phyloP scores from a whole-genome alignment of 2,329 filamentous ascomycete genomes.

The Calonectria fujianensis region DNA sequence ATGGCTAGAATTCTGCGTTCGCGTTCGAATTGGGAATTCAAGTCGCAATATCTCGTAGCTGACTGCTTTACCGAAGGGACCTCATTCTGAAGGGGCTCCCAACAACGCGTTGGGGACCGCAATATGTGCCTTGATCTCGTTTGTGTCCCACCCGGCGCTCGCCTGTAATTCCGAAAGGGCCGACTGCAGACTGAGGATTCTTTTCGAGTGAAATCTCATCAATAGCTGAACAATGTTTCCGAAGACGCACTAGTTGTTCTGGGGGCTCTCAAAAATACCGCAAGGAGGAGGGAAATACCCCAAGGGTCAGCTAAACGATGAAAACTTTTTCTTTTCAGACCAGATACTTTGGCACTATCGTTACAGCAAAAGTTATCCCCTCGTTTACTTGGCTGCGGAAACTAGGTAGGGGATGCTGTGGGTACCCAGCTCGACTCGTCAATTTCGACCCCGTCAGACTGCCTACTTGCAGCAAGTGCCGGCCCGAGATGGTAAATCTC shows the following conservation, averaged over 20 bases:
- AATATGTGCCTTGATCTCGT: not conserved
- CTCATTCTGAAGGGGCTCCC: not conserved
- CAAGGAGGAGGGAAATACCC: not conserved
- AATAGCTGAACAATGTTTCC: not conserved
- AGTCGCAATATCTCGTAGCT: not conserved
- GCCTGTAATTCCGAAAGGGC: not conserved
- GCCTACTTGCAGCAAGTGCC: not conserved
- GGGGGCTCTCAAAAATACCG: not conserved
- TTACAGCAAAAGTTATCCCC: not conserved
- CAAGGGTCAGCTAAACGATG: not conserved
- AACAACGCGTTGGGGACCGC: not conserved
- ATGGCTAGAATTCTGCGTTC: not conserved
- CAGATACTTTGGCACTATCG: not conserved
- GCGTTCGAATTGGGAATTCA: not conserved
- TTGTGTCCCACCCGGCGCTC: not conserved
- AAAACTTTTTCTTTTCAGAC: not conserved
- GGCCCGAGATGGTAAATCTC: not conserved
- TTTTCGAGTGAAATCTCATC: not conserved
- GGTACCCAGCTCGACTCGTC: not conserved
- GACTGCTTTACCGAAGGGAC: not conserved
- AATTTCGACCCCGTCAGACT: not conserved
- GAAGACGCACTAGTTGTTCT: not conserved
- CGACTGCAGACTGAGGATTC: not conserved
- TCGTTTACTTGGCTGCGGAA: not conserved
- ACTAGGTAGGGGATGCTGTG: not conserved